A percentile compares a stretch with the other conserved stretches of the same genome.
Conservation (phyloP, 2,329 filamentous ascomycete genomes). For the Neurospora sp. region DNA sequence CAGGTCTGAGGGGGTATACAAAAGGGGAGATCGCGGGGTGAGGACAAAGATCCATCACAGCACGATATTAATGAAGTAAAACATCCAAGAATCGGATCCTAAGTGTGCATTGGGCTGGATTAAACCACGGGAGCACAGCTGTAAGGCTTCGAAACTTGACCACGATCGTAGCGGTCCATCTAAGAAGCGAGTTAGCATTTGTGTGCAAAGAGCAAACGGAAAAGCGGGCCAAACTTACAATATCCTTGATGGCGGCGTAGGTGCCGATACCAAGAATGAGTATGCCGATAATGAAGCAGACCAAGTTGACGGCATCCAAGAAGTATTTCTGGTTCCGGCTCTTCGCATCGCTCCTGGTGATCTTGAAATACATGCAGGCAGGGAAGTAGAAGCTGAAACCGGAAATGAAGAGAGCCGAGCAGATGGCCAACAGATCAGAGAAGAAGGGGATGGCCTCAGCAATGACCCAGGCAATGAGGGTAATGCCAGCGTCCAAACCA, state of each 20-base stretch:
- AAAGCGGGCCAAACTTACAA: conserved; percentile 15
- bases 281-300: conserved; percentile 19
- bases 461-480: conserved; percentile 58
- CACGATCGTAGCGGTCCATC: conserved; percentile 10
- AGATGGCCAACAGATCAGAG: conserved; percentile 51
- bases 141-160: conserved; percentile 11
- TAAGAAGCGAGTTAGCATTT: conserved; percentile 2
- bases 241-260: conserved; percentile 20
- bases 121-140: conserved; percentile 12
- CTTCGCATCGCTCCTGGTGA: conserved; percentile 23
- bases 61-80: background rate
- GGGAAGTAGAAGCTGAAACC: conserved; percentile 31
- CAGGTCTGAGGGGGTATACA: background rate
- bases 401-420: conserved; percentile 40
- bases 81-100: background rate
- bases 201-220: background rate
- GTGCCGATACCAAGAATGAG: conserved; percentile 20
- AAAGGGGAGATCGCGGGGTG: background rate
- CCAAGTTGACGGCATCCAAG: conserved; percentile 11
- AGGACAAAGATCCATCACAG: background rate
- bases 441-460: conserved; percentile 67
- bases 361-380: conserved; percentile 24
- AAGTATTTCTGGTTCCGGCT: conserved; percentile 16
- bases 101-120: background rate
- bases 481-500: conserved; percentile 44